Evolutionary conservation across 441 rosid species (phyloP).

Genomic region (Arabidopsis lyrata): DNA sequence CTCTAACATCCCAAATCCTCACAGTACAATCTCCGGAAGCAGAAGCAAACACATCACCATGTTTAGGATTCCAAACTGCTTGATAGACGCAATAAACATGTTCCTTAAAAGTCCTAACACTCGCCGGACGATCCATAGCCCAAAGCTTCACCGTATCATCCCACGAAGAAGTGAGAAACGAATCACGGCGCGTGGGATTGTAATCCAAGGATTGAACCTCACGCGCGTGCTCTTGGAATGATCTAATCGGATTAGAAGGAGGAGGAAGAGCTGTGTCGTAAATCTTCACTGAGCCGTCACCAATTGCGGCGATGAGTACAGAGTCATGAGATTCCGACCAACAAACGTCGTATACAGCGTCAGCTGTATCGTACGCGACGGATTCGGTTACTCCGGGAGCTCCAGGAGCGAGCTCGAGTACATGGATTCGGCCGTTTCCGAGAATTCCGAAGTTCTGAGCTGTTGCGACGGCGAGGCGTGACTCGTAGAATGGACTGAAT

Average conservation of each 20-base stretch:
- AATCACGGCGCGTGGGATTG: constrained; percentile 94
- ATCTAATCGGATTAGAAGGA: constrained; percentile 72
- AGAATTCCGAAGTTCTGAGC: constrained; percentile 96
- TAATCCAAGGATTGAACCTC: constrained; percentile 84
- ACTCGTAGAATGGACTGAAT: constrained; percentile 87
- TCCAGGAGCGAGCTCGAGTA: constrained; percentile 73
- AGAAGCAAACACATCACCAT: constrained; percentile 86
- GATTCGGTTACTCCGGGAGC: constrained; percentile 59
- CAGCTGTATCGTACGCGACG: constrained; percentile 75
- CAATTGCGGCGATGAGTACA: constrained; percentile 74
- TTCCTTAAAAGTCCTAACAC: constrained; percentile 85
- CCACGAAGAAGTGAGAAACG: constrained; percentile 84
- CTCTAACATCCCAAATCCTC: constrained; percentile 89
- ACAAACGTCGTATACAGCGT: constrained; percentile 80
- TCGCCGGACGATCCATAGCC: constrained; percentile 87
- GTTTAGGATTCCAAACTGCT: constrained; percentile 84
- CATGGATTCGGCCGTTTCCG: constrained; percentile 90
- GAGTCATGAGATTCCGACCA: constrained; percentile 98
- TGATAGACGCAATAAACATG: constrained; percentile 90
- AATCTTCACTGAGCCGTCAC: constrained; percentile 88
- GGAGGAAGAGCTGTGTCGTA: constrained; percentile 82
- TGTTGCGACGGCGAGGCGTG: constrained; percentile 85
- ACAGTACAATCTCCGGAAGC: constrained; percentile 91
- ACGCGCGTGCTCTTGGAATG: constrained; percentile 89
- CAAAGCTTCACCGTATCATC: constrained; percentile 92